Evolutionary conservation across 495 filamentous ascomycete genomes (phyloP), one percentile per base, ranked within the genome.

Genomic region (Pyronema omphalodes): DNA sequence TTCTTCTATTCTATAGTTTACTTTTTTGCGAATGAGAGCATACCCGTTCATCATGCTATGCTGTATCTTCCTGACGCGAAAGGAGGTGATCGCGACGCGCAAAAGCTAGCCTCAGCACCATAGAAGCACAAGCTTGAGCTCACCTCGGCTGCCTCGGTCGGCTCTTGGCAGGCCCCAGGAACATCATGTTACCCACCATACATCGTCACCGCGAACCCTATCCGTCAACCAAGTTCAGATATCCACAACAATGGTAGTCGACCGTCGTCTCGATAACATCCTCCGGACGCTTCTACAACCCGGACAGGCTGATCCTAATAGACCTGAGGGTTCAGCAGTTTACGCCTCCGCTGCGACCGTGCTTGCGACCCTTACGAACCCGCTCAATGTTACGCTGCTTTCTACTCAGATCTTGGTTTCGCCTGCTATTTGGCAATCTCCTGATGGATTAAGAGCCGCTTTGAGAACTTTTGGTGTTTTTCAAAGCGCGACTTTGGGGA

Each of bases 391-490:
- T 59, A 85, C 83, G 7, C 76, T 98, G 3, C 79, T 98, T 47
- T 84, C 88, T 0, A 86, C 86, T n/a, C 88, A 94, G 55, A 74
- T 95, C 37, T 77, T 98, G 18, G 78, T 77, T 8, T 81, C 88
- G 0, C 88, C 84, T 1, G 84, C 89, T 1, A 77, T 98, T 67
- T 98, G 91, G 91, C 70, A 78, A 33, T 74, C 76, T 7, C 62
- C 58, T 44, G 78, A 88, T 57, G 81, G 80, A 44, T 71, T 98
- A 35, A 75, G 76, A 39, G 78, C 80, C 2, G 78, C 81, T 64
- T 76, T 84, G 58, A 80, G 81, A 57, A 76, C 91, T 58, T 75
- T 95, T 57, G 83, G 86, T 65, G 78, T 93, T 57, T 96, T 86
- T 73, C 91, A 93, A 65, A 82, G 82, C 9, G 86, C 91, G 51